phyloP scores from a whole-genome alignment of 371 early-diverging fungal species.

The Mucor saturninus region DNA sequence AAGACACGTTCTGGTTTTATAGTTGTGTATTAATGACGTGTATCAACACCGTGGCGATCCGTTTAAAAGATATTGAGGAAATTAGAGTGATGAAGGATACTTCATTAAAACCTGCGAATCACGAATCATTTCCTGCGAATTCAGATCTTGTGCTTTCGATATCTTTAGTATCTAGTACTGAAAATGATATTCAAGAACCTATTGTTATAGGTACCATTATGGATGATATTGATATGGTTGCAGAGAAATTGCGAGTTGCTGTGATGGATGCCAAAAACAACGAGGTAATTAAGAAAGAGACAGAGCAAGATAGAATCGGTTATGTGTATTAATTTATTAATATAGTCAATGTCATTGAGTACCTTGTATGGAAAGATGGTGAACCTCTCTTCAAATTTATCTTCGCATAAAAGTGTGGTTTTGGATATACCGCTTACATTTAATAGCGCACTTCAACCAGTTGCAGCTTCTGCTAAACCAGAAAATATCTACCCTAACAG shows the following conservation, averaged over 20 bases:
- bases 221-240: slow-evolving; percentile 33
- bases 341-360: slow-evolving; percentile 26
- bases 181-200: slow-evolving; percentile 25
- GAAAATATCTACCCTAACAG: neutral
- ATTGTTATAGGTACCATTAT: slow-evolving; percentile 25
- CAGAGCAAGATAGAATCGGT: neutral
- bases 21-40: slow-evolving; percentile 44
- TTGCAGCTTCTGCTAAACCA: neutral
- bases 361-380: slow-evolving; percentile 28
- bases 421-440: slow-evolving; percentile 19
- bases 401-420: slow-evolving; percentile 20
- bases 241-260: slow-evolving; percentile 39
- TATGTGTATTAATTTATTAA: neutral
- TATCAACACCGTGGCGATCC: slow-evolving; percentile 41
- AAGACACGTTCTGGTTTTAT: slow-evolving; percentile 50
- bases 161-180: slow-evolving; percentile 2
- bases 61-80: slow-evolving; percentile 37
- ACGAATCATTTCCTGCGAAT: slow-evolving; percentile 9
- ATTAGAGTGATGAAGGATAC: slow-evolving; percentile 29
- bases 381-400: neutral
- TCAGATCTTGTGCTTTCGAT: slow-evolving; percentile 16
- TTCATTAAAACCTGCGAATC: slow-evolving; percentile 13
- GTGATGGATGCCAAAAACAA: slow-evolving; percentile 38
- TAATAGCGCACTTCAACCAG: neutral
- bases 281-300: slow-evolving; percentile 20